Conservation (phyloP, 2,329 filamentous ascomycete genomes). For the Stromatinia cepivora region DNA sequence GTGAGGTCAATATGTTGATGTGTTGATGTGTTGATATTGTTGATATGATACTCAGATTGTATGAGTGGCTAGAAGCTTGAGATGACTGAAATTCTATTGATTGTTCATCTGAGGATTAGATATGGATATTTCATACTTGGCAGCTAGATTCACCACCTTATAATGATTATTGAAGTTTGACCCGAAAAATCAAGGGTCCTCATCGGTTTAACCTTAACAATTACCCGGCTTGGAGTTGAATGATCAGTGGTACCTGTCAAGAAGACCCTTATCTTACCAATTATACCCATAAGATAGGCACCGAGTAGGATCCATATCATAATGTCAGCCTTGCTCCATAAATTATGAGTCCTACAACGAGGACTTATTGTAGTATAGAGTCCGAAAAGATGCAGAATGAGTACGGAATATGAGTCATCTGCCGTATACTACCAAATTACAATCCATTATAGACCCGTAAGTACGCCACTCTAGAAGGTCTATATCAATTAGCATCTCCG, state of each 20-base stretch:
- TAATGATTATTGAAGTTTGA: background rate
- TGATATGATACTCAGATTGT: no score
- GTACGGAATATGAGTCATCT: constrained; percentile 7
- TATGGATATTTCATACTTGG: background rate
- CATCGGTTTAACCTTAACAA: background rate
- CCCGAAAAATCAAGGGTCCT: background rate
- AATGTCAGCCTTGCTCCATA: background rate
- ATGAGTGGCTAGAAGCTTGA: background rate
- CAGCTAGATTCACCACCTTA: background rate
- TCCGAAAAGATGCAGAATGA: background rate
- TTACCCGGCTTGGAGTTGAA: background rate
- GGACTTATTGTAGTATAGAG: background rate
- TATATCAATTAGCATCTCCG: constrained; percentile 5
- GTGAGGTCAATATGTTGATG: no score
- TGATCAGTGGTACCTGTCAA: background rate
- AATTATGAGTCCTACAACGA: background rate
- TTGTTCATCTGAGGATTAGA: background rate
- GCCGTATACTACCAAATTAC: constrained; percentile 3
- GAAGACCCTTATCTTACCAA: background rate
- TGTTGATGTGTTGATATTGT: no score
- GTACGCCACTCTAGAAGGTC: background rate
- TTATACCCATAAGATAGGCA: background rate
- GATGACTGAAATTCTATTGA: background rate
- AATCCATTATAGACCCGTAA: background rate
- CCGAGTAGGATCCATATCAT: background rate